phyloP scores from a whole-genome alignment of 225 moss, liverwort and hornwort species.

The Physcomitrium patens region DNA sequence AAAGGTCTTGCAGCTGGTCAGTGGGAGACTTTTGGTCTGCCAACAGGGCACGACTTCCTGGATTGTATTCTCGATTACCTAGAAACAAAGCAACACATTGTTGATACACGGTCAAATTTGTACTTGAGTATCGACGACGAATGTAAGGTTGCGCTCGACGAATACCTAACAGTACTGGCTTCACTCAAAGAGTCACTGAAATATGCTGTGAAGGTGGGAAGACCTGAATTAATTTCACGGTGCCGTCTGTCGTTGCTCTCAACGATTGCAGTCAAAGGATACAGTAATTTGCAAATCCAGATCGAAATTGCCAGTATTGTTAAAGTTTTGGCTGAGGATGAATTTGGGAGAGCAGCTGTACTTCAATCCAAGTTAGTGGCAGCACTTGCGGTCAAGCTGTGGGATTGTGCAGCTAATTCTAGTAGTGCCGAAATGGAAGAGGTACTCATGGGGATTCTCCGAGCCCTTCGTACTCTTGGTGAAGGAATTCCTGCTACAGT shows the following conservation, averaged over 20 bases:
- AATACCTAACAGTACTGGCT: constrained; percentile 69
- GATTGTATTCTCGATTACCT: constrained; percentile 75
- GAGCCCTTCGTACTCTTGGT: constrained; percentile 77
- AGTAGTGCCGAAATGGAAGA: constrained; percentile 59
- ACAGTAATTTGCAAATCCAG: constrained; percentile 56
- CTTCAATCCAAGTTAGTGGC: constrained; percentile 79
- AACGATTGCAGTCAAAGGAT: constrained; percentile 53
- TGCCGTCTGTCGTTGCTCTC: constrained; percentile 69
- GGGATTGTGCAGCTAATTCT: constrained; percentile 70
- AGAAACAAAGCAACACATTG: constrained; percentile 56
- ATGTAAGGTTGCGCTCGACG: constrained; percentile 46
- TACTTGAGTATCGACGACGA: constrained; percentile 43
- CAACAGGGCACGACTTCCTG: constrained; percentile 77
- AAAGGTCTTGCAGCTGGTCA: constrained; percentile 84
- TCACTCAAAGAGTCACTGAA: constrained; percentile 82
- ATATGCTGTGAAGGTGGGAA: constrained; percentile 78
- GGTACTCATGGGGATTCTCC: constrained; percentile 74
- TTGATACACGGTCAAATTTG: constrained; percentile 52
- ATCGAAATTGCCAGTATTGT: constrained; percentile 74
- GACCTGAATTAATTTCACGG: constrained; percentile 68
- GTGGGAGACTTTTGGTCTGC: constrained; percentile 88
- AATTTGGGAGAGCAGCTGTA: constrained; percentile 64
- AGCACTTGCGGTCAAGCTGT: constrained; percentile 72
- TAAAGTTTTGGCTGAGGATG: constrained; percentile 76
- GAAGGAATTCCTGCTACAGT: constrained; percentile 90